Evolutionary conservation across 2,329 filamentous ascomycete species (phyloP), one percentile per base, ranked within the genome.

Genomic region (Hymenoscyphus scutula): DNA sequence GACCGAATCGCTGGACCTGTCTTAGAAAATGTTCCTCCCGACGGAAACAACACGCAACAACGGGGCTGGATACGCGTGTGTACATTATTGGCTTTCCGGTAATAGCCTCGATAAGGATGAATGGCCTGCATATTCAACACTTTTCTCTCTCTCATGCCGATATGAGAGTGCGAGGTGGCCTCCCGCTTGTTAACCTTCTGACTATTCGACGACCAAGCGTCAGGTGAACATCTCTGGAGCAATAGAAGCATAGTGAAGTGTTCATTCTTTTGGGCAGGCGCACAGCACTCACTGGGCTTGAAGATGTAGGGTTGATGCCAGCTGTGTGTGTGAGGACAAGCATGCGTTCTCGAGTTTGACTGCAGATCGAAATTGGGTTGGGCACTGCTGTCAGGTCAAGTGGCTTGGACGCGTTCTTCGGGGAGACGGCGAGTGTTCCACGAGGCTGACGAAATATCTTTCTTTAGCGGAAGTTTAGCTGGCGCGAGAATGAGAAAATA

Each of bases 221-320:
- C 60, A 62, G 60, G 60, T 58, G 60, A 58, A 62, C 58, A 58
- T 32, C 45, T 45, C 23, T 30, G 15, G 45, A 30, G 51, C 10
- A 41, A 29, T 25, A 25, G 32, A 62, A 45, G 60, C 60, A 62
- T 15, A 58, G 53, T 58, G 60, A 62, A 48, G 30, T 62, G 55
- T 62, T 32, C 19, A 30, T 25, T n/a, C 30, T 37, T 41, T 58
- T 58, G 60, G 60, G 60, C 45, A 30, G 60, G 41, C 19, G 19
- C 55, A 58, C 54, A 58, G 45, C 55, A 30, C 17, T 30, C 48
- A 5, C 15, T 56, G 38, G 59, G 59, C 59, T 51, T 29, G 59
- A 57, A 37, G 54, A 48, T 57, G n/a, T n/a, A 59, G 30, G 29
- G 32, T 34, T 37, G n/a, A 15, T 34, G 29, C 17, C n/a, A 23